Conservation (phyloP, 73 alveolate genomes). For the Stentor coeruleus region DNA sequence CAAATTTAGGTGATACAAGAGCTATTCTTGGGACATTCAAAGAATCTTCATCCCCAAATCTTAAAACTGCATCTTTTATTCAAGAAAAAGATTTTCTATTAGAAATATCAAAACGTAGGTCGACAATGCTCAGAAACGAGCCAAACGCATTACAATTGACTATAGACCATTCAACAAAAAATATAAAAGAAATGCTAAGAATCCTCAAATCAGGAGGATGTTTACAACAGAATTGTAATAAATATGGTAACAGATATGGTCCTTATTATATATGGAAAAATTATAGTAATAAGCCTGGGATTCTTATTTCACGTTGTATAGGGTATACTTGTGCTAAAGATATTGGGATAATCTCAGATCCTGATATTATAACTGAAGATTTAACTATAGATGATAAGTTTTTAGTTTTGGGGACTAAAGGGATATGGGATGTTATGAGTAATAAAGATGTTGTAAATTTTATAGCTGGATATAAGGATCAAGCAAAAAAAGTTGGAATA, state of each 20-base stretch:
- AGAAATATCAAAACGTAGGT: constrained; percentile 12
- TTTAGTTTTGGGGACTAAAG: constrained; percentile 39
- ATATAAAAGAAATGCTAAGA: constrained; percentile 57
- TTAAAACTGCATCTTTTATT: no score
- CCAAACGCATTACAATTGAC: constrained; percentile 41
- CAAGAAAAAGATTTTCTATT: constrained; percentile 31
- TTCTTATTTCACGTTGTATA: constrained; percentile 78
- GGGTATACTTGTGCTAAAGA: constrained; percentile 73
- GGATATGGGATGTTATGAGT: constrained; percentile 16
- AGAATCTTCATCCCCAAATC: not conserved
- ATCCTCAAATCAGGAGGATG: constrained; percentile 46
- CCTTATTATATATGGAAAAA: no score
- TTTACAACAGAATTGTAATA: constrained; percentile 49
- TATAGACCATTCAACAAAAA: constrained; percentile 56
- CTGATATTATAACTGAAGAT: constrained; percentile 61
- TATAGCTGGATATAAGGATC: no score
- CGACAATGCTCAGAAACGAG: not conserved
- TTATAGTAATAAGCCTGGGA: no score
- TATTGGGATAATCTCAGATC: constrained; percentile 74
- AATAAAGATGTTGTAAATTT: no score
- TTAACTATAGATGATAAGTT: constrained; percentile 52
- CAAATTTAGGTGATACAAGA: constrained; percentile 63
- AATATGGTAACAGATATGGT: constrained; percentile 61
- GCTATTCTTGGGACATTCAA: constrained; percentile 20
- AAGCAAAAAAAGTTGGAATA: no score